A percentile compares a stretch with the other conserved stretches of the same genome.
phyloP scores from a whole-genome alignment of 1,139 yeast genomes.

The Lodderomyces metapsilosis region DNA sequence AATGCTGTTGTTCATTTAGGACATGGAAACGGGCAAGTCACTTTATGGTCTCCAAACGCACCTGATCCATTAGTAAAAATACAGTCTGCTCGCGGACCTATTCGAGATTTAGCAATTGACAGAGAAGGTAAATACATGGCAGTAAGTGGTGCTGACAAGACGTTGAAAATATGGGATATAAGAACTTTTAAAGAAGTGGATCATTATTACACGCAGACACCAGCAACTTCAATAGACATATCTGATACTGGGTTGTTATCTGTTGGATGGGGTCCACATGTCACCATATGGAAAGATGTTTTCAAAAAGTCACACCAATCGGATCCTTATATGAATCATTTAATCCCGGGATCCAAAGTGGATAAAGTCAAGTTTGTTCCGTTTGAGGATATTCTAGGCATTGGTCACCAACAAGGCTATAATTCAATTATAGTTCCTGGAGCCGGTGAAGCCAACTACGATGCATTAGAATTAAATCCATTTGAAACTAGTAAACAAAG shows the following conservation, averaged over 20 bases:
- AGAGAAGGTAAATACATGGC: constrained; percentile 96
- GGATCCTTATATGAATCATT: constrained; percentile 89
- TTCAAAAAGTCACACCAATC: constrained; percentile 52
- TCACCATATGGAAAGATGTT: constrained; percentile 82
- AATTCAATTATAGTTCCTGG: constrained; percentile 89
- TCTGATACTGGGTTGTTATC: constrained; percentile 87
- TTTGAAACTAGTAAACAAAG: constrained; percentile 90
- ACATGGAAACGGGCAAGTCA: constrained; percentile 88
- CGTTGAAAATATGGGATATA: constrained; percentile 90
- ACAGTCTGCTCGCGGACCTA: constrained; percentile 81
- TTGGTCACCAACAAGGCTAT: constrained; percentile 79
- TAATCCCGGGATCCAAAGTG: constrained; percentile 74
- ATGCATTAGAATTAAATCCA: constrained; percentile 91
- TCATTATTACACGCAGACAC: constrained; percentile 77
- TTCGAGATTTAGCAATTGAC: constrained; percentile 81
- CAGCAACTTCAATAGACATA: constrained; percentile 74
- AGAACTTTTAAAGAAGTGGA: constrained; percentile 78
- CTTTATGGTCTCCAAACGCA: constrained; percentile 92
- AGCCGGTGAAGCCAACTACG: constrained; percentile 96
- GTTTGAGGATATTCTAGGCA: constrained; percentile 90
- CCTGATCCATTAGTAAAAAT: constrained; percentile 82
- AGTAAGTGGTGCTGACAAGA: constrained; percentile 83
- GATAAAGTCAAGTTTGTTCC: constrained; percentile 78
- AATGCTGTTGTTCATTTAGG: constrained; percentile 95
- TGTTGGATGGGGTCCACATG: constrained; percentile 94